A percentile compares a stretch with the other conserved stretches of the same genome.
Evolutionary conservation across 768 basidiomycete species (phyloP).

Genomic region (Krasilnikovozyma curviuscula): DNA sequence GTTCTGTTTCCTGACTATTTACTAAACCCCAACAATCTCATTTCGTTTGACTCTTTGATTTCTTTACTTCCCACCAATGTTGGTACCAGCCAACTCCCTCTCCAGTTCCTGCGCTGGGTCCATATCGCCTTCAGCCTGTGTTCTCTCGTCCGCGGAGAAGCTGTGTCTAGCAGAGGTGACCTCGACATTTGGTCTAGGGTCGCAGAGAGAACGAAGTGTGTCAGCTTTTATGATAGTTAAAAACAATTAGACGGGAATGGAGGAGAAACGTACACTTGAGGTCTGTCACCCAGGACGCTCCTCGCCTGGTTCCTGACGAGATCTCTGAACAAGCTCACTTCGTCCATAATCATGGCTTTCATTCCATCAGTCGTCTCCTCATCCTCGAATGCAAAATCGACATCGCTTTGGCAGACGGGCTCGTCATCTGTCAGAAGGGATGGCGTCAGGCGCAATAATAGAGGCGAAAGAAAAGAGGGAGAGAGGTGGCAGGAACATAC

Average conservation of each 20-base stretch:
- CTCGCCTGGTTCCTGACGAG: constrained; percentile 73
- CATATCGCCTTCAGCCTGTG: constrained; percentile 44
- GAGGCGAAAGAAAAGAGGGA: background rate
- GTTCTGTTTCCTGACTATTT: too few relatives aligned
- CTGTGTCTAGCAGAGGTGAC: constrained; percentile 65
- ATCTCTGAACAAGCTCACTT: constrained; percentile 72
- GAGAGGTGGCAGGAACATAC: background rate
- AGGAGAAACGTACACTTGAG: background rate
- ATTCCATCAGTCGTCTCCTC: constrained; percentile 95
- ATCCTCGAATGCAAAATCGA: constrained; percentile 90
- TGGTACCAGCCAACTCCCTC: constrained; percentile 49
- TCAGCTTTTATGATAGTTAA: constrained; percentile 5
- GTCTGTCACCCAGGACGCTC: constrained; percentile 34
- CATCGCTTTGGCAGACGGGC: constrained; percentile 65
- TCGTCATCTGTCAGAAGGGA: constrained; percentile 44
- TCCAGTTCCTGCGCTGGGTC: constrained; percentile 72
- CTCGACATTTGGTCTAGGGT: constrained; percentile 60
- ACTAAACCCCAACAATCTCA: too few relatives aligned
- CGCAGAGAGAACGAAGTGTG: constrained; percentile 28
- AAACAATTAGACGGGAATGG: background rate
- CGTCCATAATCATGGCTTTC: constrained; percentile 84
- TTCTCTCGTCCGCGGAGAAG: constrained; percentile 49
- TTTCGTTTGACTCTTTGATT: too few relatives aligned
- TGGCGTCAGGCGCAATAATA: background rate
- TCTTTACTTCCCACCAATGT: too few relatives aligned